These are phyloP conservation scores for Calonectria pseudoturangicola DNA, from an alignment of 2,329 filamentous ascomycete species.

Conservation along the genomic window DNA sequence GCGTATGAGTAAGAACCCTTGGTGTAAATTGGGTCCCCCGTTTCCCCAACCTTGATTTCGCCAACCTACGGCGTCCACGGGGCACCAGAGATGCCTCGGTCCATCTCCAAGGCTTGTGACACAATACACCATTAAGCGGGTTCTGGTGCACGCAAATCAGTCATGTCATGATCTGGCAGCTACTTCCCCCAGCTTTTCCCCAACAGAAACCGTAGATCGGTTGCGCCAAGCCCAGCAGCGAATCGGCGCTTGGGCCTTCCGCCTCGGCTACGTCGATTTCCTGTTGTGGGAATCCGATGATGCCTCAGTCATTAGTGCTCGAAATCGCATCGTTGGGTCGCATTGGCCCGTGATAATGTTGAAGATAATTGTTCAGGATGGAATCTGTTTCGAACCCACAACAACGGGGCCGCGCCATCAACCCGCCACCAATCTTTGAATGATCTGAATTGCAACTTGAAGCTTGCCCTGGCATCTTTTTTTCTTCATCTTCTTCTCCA, in stretches of 20 bases:
- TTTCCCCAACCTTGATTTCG: constrained; percentile 21
- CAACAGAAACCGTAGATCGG: constrained; percentile 55
- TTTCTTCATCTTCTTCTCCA: too few species aligned
- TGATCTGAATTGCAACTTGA: too few species aligned
- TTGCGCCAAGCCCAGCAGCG: constrained; percentile 48
- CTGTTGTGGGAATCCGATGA: neutral
- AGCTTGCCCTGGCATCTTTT: too few species aligned
- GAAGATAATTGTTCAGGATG: too few species aligned
- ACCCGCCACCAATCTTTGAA: too few species aligned
- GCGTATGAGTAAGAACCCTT: constrained; percentile 5
- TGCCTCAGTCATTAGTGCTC: neutral
- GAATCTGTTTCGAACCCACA: too few species aligned
- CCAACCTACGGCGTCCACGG: neutral
- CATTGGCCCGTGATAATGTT: too few species aligned
- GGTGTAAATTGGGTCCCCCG: constrained; percentile 13
- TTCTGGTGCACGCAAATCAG: neutral
- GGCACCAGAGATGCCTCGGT: constrained; percentile 30
- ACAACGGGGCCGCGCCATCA: too few species aligned
- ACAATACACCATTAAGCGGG: constrained; percentile 1
- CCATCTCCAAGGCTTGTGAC: constrained; percentile 33
- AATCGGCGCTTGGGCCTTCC: constrained; percentile 39
- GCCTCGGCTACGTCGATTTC: constrained; percentile 17
- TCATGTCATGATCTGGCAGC: constrained; percentile 18
- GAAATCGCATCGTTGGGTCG: neutral
- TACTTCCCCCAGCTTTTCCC: constrained; percentile 53